These are phyloP conservation scores for Fistulinella cinereoalba DNA, from an alignment of 1,284 basidiomycete species.

Conservation along the genomic window DNA sequence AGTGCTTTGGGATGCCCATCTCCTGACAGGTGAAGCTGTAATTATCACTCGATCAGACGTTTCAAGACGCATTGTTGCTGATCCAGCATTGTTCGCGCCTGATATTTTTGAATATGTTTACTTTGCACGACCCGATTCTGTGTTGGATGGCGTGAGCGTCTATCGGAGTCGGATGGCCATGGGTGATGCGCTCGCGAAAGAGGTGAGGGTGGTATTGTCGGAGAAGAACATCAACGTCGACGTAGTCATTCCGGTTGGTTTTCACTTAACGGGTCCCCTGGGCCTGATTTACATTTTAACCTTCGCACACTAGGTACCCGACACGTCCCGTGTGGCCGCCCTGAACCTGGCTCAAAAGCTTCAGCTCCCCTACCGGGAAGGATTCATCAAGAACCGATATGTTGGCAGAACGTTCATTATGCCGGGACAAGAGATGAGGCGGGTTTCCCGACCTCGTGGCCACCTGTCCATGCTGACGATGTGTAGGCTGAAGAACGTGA, in stretches of 20 bases:
- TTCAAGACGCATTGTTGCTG: slow-evolving; percentile 69
- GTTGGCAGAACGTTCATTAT: slow-evolving; percentile 99
- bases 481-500: slow-evolving; percentile 86
- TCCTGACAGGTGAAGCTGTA: slow-evolving; percentile 77
- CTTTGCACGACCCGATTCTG: slow-evolving; percentile 97
- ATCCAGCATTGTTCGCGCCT: slow-evolving; percentile 81
- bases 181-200: slow-evolving; percentile 93
- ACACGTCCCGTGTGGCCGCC: slow-evolving; percentile 95
- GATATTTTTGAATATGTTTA: slow-evolving; percentile 99
- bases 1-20: slow-evolving; percentile 2
- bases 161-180: slow-evolving; percentile 99
- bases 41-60: slow-evolving; percentile 87
- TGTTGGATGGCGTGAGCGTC: slow-evolving; percentile 95
- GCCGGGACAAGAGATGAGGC: slow-evolving; percentile 95
- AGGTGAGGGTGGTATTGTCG: slow-evolving; percentile 75
- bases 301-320: slow-evolving; percentile 65
- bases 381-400: slow-evolving; percentile 99
- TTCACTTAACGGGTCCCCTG: no score
- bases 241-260: slow-evolving; percentile 90
- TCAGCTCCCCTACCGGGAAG: slow-evolving; percentile 91
- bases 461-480: slow-evolving; percentile 6
- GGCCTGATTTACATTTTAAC: slow-evolving; percentile 6
- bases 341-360: slow-evolving; percentile 93
- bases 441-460: slow-evolving; percentile 4
- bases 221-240: slow-evolving; percentile 75